phyloP scores from a whole-genome alignment of 225 moss, liverwort and hornwort species.

The Marchantia polymorpha region DNA sequence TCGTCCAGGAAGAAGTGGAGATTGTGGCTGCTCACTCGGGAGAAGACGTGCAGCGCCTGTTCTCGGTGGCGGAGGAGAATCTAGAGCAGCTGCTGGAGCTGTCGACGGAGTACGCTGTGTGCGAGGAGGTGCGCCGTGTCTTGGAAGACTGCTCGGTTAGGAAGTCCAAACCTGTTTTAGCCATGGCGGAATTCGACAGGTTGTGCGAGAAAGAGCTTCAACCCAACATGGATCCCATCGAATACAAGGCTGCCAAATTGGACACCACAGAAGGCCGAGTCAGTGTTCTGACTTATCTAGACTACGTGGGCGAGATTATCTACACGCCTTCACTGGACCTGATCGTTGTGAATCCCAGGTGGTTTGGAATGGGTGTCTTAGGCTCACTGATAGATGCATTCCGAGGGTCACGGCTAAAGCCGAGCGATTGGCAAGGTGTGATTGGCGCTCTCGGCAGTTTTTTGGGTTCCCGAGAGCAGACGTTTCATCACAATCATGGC shows the following conservation, averaged over 20 bases:
- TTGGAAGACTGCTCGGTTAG: not conserved
- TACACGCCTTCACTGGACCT: slow-evolving; percentile 53
- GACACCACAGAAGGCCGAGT: slow-evolving; percentile 49
- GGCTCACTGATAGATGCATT: slow-evolving; percentile 54
- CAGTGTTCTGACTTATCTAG: slow-evolving; percentile 59
- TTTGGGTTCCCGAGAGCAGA: slow-evolving; percentile 35
- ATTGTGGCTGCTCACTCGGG: slow-evolving; percentile 18
- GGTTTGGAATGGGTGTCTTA: slow-evolving; percentile 75
- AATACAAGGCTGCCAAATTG: slow-evolving; percentile 48
- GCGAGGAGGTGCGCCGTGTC: slow-evolving; percentile 7
- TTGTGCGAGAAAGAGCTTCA: not conserved
- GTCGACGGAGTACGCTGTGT: slow-evolving; percentile 27
- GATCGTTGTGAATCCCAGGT: slow-evolving; percentile 69
- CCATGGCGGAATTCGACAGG: slow-evolving; percentile 3
- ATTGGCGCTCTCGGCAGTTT: not conserved
- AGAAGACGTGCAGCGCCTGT: not conserved
- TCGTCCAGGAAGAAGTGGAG: slow-evolving; percentile 17
- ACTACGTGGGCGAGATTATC: slow-evolving; percentile 67
- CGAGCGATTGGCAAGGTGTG: not conserved
- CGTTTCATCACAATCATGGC: slow-evolving; percentile 41
- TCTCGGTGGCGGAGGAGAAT: not conserved
- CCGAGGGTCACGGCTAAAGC: not conserved
- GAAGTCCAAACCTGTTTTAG: slow-evolving; percentile 9
- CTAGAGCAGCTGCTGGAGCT: slow-evolving; percentile 15
- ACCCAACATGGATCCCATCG: slow-evolving; percentile 9